These are phyloP conservation scores for Aspergillus oerlinghausenensis DNA, from an alignment of 2,329 filamentous ascomycete genomes.

Conservation along the genomic window DNA sequence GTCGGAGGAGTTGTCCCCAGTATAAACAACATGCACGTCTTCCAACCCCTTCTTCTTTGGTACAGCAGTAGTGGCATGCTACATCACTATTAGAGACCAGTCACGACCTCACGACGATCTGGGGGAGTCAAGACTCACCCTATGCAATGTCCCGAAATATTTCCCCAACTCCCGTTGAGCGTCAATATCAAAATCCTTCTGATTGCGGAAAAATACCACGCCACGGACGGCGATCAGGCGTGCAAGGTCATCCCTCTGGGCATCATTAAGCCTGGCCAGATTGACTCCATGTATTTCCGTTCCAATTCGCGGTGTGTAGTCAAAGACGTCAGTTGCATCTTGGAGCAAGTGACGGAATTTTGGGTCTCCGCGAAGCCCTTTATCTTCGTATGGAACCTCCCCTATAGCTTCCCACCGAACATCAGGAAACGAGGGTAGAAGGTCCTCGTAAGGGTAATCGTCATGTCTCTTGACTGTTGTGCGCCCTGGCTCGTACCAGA, in stretches of 20 bases:
- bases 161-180: conserved; percentile 48
- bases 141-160: conserved; percentile 52
- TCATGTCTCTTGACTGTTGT: conserved; percentile 43
- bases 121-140: conserved; percentile 19
- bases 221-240: conserved; percentile 51
- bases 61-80: conserved; percentile 52
- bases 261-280: conserved; percentile 46
- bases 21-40: conserved; percentile 55
- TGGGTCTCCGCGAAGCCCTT: conserved; percentile 51
- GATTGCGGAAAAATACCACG: conserved; percentile 55
- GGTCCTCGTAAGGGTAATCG: conserved; percentile 49
- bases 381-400: conserved; percentile 49
- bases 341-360: conserved; percentile 51
- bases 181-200: conserved; percentile 52
- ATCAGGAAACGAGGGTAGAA: conserved; percentile 51
- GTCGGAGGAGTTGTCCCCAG: conserved; percentile 50
- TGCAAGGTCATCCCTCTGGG: conserved; percentile 52
- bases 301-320: conserved; percentile 54
- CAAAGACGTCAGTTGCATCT: conserved; percentile 51
- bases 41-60: conserved; percentile 48
- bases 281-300: conserved; percentile 51
- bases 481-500: conserved; percentile 47
- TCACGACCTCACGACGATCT: neutral
- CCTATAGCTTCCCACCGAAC: conserved; percentile 49
- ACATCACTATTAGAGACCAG: conserved; percentile 4